Percentiles rank a stretch among this genome's conserved stretches.
phyloP scores from a whole-genome alignment of 108 stramenopile species.

The Pinguiococcus pyrenoidosus region DNA sequence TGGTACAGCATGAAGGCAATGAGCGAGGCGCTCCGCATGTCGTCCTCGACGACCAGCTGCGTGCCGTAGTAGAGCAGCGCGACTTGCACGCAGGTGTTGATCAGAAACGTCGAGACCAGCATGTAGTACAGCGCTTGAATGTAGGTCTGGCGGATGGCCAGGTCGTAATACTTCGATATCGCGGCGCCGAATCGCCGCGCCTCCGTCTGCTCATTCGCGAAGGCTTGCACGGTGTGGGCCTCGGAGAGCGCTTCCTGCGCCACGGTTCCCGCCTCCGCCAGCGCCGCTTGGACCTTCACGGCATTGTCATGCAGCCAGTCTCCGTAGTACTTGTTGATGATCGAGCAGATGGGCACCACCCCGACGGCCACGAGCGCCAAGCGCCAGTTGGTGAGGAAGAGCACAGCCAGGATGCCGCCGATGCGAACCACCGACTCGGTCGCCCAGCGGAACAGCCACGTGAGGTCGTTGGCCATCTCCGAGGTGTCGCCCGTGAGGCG shows the following conservation, averaged over 20 bases:
- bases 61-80: constrained; percentile 54
- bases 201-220: constrained; percentile 57
- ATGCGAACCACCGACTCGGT: constrained; percentile 70
- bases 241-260: constrained; percentile 65
- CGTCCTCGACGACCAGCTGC: constrained; percentile 42
- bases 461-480: constrained; percentile 60
- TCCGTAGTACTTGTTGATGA: constrained; percentile 66
- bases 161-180: constrained; percentile 55
- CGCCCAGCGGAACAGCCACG: constrained; percentile 76
- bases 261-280: constrained; percentile 59
- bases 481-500: constrained; percentile 70
- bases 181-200: constrained; percentile 45
- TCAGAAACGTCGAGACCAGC: constrained; percentile 65
- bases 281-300: constrained; percentile 54
- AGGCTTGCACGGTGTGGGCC: constrained; percentile 66
- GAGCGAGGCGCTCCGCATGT: constrained; percentile 54
- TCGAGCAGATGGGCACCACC: constrained; percentile 60
- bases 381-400: constrained; percentile 55
- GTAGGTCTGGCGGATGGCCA: constrained; percentile 60
- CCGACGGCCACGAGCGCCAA: constrained; percentile 54
- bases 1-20: constrained; percentile 92
- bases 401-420: constrained; percentile 57
- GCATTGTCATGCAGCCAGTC: constrained; percentile 62
- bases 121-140: constrained; percentile 72
- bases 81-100: constrained; percentile 71